Base-by-base conservation (phyloP, 2,329 filamentous ascomycete species). In the Neonectria faginata region DNA sequence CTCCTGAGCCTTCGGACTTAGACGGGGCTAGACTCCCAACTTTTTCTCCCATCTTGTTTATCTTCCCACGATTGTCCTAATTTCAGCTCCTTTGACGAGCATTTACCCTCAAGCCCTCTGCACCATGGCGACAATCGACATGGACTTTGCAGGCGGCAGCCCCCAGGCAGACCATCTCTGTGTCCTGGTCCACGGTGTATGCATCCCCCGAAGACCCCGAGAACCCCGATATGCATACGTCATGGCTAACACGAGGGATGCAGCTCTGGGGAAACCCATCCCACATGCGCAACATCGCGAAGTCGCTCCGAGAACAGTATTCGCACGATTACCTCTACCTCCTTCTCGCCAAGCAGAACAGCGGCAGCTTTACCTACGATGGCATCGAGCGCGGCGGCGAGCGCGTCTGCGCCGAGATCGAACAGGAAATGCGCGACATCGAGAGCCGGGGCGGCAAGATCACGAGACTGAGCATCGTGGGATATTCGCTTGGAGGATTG, bases 401-500 rank as follows among this genome's bases (percentile, higher is more conserved):
- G 80, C 85, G 89, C 50, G 86, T 91, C 8, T 90, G 88, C 69
- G 80, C 84, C 65, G 89, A 91, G 80, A 90, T 91, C 62, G 88
- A 91, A 74, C 84, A 91, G 70, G 84, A 89, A 71, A 76, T 91
- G 60, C 83, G 85, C 60, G 76, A 78, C 48, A 84, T 89, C 56
- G 84, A 86, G 53, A 80, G 81, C 45, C 82, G 84, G 29, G 94
- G 93, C 22, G 88, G 91, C 70, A 85, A 87, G 45, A 91, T 97
- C 73, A 90, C 82, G 52, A 97, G 94, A 79, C 83, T 98, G 68
- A 97, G 94, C 77, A 84, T 98, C 44, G 86, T 95, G 47, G 95
- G 95, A 42, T 97, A 98, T 78, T 97, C 93, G 0, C 84, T 97
- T 1, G 95, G 95, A 50, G 95, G 95, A 0, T 83, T 98, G 7